Evolutionary conservation across 257 asterid species (phyloP).

Genomic region (Lantana camara): DNA sequence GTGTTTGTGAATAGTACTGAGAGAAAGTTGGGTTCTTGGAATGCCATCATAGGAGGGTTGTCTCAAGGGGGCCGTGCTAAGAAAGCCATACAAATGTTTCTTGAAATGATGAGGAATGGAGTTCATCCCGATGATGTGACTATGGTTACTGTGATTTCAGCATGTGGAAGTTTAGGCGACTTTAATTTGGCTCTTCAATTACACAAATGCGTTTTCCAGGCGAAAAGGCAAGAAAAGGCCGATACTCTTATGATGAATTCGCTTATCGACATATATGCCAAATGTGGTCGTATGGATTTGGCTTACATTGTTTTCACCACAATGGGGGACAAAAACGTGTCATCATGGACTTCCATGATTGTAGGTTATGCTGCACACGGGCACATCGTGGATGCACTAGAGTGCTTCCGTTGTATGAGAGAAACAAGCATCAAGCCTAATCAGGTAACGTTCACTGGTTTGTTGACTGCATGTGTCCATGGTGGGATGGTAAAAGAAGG

Average conservation of each 20-base stretch:
- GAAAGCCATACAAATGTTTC: conserved; percentile 66
- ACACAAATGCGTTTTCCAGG: conserved; percentile 77
- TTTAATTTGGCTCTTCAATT: conserved; percentile 68
- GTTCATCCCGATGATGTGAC: conserved; percentile 76
- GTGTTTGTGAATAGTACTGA: conserved; percentile 66
- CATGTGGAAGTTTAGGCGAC: conserved; percentile 78
- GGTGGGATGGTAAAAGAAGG: too few species aligned
- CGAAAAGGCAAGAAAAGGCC: conserved; percentile 35
- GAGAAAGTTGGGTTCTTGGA: conserved; percentile 87
- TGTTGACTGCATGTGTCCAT: too few species aligned
- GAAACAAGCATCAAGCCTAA: too few species aligned
- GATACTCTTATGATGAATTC: conserved; percentile 81
- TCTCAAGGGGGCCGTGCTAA: conserved; percentile 73
- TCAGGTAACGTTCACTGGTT: too few species aligned
- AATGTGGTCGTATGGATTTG: conserved; percentile 88
- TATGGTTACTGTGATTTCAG: conserved; percentile 78
- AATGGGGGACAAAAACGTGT: conserved; percentile 78
- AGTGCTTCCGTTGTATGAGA: too few species aligned
- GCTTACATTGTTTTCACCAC: conserved; percentile 57
- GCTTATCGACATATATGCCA: conserved; percentile 80
- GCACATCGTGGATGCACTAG: too few species aligned
- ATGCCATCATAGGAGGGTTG: conserved; percentile 75
- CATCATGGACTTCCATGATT: conserved; percentile 90
- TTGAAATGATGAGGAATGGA: conserved; percentile 58
- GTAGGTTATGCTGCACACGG: too few species aligned